Percentiles rank a stretch among this genome's conserved stretches.
Conservation (phyloP, 306 rosid genomes). For the Cucumis melo region DNA sequence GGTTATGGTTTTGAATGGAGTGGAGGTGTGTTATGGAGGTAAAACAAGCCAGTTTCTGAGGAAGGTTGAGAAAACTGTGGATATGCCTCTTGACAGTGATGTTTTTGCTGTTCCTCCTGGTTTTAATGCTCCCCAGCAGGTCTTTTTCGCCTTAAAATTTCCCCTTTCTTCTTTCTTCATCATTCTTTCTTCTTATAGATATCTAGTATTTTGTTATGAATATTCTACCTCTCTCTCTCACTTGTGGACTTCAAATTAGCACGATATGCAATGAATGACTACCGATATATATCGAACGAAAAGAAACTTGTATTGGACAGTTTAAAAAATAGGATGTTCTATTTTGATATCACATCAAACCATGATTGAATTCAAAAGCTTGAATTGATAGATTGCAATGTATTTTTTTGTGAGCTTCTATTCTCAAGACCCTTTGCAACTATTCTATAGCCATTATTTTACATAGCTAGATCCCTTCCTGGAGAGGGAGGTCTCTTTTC, state of each 20-base stretch:
- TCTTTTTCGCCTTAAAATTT: neutral
- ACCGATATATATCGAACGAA: neutral
- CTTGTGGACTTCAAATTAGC: neutral
- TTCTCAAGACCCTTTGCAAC: too few species aligned
- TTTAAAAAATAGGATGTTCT: neutral
- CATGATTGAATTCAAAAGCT: neutral
- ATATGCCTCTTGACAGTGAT: conserved; percentile 62
- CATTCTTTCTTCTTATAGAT: neutral
- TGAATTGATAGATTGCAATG: neutral
- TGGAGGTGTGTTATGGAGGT: conserved; percentile 23
- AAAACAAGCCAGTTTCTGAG: conserved; percentile 36
- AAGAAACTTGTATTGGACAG: neutral
- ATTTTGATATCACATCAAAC: neutral
- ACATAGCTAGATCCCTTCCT: too few species aligned
- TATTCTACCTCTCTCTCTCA: neutral
- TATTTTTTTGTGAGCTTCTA: neutral
- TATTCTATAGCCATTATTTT: too few species aligned
- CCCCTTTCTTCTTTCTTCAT: neutral
- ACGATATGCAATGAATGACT: neutral
- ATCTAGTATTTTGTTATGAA: neutral
- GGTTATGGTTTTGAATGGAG: conserved; percentile 19
- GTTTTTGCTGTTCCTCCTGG: conserved; percentile 48
- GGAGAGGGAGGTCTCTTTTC: too few species aligned
- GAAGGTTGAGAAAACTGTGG: conserved; percentile 27
- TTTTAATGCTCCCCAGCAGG: conserved; percentile 73